Conservation (phyloP, 176 grass and related monocot species). For the Carex pumila region DNA sequence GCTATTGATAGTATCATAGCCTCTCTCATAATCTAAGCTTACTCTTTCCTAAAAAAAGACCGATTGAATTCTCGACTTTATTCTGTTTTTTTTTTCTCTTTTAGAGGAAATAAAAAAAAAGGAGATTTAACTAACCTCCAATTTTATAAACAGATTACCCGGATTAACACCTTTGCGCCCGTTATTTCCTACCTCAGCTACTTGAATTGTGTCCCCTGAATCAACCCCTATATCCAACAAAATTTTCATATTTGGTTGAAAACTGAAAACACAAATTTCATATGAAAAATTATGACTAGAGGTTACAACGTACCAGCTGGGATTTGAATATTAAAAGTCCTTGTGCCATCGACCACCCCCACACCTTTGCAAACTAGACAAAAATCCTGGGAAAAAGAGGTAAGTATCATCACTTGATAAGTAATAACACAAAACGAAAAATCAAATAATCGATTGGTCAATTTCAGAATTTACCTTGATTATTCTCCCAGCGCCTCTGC, state of each 20-base stretch:
- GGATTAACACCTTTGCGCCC: slow-evolving; percentile 49
- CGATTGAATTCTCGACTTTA: no score
- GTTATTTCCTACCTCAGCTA: slow-evolving; percentile 68
- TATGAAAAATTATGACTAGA: neutral
- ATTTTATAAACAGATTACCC: slow-evolving; percentile 79
- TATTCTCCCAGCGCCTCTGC: slow-evolving; percentile 78
- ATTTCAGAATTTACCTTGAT: slow-evolving; percentile 62
- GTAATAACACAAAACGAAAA: slow-evolving; percentile 3
- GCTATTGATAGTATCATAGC: no score
- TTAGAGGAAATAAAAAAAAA: no score
- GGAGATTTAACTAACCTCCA: slow-evolving; percentile 40
- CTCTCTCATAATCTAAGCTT: no score
- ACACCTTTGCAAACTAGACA: slow-evolving; percentile 69
- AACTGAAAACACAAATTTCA: neutral
- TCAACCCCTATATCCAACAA: slow-evolving; percentile 61
- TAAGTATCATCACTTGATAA: slow-evolving; percentile 20
- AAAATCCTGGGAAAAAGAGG: slow-evolving; percentile 45
- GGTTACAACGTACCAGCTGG: slow-evolving; percentile 59
- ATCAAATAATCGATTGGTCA: neutral
- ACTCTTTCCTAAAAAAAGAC: no score
- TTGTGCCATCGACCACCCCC: slow-evolving; percentile 76
- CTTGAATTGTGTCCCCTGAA: slow-evolving; percentile 77
- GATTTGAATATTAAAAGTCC: slow-evolving; percentile 61
- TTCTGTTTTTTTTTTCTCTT: neutral
- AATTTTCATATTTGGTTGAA: neutral